Evolutionary conservation across 257 asterid species (phyloP).

Genomic region (Schizonepeta tenuifolia): DNA sequence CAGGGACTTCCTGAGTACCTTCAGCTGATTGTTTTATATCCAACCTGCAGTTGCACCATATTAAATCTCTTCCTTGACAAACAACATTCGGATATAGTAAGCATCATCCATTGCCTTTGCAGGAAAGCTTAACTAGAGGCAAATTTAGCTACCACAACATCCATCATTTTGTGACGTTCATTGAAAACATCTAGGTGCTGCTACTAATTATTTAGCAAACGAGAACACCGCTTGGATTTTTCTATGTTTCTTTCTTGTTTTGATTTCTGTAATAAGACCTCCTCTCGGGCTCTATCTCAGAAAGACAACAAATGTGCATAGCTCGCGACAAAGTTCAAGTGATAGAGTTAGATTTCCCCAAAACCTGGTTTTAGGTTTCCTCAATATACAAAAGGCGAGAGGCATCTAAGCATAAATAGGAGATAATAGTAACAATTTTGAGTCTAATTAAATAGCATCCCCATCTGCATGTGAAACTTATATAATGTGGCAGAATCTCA

Average conservation of each 20-base stretch:
- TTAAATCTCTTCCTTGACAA: neutral
- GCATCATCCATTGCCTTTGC: constrained; percentile 7
- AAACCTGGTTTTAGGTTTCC: neutral
- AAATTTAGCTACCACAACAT: neutral
- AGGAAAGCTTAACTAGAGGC: neutral
- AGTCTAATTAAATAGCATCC: neutral
- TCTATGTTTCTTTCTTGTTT: no score
- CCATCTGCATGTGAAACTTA: neutral
- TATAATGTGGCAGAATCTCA: neutral
- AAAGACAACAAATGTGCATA: no score
- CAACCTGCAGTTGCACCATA: constrained; percentile 61
- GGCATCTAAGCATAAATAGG: neutral
- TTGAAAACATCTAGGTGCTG: neutral
- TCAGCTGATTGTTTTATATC: constrained; percentile 99
- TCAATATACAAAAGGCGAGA: neutral
- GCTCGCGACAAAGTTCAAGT: neutral
- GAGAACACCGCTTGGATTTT: neutral
- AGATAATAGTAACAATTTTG: neutral
- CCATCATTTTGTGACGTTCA: neutral
- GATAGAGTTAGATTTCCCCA: neutral
- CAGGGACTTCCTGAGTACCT: constrained; percentile 99
- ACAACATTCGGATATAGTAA: neutral
- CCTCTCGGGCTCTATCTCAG: neutral
- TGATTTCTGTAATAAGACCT: no score
- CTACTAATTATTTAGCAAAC: neutral